Conservation (phyloP, 345 rosid species). For the Citropsis articulata region DNA sequence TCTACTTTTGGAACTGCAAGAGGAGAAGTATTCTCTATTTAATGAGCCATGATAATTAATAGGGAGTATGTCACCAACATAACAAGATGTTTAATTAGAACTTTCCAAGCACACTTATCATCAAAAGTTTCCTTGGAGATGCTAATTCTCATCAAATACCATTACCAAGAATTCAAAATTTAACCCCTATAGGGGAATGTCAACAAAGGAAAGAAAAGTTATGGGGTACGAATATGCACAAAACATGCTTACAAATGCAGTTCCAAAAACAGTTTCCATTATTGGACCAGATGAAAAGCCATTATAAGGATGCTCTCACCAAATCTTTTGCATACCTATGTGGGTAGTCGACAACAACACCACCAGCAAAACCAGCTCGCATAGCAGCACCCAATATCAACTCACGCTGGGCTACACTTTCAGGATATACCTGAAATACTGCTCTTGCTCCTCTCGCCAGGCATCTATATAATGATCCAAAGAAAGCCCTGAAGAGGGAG, state of each 20-base stretch:
- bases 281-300: background rate
- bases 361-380: slow-evolving; percentile 92
- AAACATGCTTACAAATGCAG: background rate
- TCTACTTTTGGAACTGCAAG: slow-evolving; percentile 64
- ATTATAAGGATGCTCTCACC: background rate
- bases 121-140: background rate
- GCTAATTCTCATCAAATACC: background rate
- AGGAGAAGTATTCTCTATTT: background rate
- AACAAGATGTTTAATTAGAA: background rate
- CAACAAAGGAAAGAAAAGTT: background rate
- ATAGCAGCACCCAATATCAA: slow-evolving; percentile 76
- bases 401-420: slow-evolving; percentile 76
- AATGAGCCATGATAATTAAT: background rate
- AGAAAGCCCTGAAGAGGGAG: slow-evolving; percentile 56
- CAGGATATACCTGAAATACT: slow-evolving; percentile 88
- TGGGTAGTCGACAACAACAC: slow-evolving; percentile 88
- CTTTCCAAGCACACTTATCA: background rate
- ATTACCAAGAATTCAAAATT: too few relatives aligned
- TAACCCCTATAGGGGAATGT: background rate
- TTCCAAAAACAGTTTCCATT: background rate
- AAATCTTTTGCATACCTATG: slow-evolving; percentile 56
- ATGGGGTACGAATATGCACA: background rate
- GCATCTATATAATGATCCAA: slow-evolving; percentile 76
- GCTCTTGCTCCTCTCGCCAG: slow-evolving; percentile 93
- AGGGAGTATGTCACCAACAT: background rate